Evolutionary conservation across 768 basidiomycete species (phyloP).

Genomic region (Coprinopsis marcescibilis): DNA sequence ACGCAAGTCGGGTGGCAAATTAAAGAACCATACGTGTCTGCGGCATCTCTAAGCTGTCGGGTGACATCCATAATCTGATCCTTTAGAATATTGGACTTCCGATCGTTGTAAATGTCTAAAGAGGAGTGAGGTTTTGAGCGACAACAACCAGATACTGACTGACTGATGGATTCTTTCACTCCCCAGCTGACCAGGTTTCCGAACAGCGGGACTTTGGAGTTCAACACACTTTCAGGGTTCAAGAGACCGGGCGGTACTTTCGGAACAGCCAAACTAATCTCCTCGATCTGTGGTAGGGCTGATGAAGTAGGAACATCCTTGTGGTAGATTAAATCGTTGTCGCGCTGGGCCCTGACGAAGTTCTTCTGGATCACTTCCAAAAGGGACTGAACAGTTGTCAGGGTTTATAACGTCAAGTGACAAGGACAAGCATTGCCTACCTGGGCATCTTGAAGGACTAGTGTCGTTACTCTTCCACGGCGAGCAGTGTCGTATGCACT

Average conservation of each 20-base stretch:
- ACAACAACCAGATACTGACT: constrained; percentile 19
- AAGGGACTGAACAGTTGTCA: constrained; percentile 53
- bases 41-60: constrained; percentile 55
- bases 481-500: constrained; percentile 64
- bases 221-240: constrained; percentile 53
- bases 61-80: constrained; percentile 59
- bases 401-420: background rate
- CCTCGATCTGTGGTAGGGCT: constrained; percentile 57
- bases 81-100: constrained; percentile 64
- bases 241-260: constrained; percentile 48
- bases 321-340: constrained; percentile 96
- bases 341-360: constrained; percentile 69
- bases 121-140: background rate
- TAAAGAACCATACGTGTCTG: constrained; percentile 46
- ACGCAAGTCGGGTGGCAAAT: background rate
- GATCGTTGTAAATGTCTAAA: constrained; percentile 80
- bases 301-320: constrained; percentile 73
- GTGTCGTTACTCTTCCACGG: constrained; percentile 51
- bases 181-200: constrained; percentile 78
- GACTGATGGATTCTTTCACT: constrained; percentile 84
- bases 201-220: constrained; percentile 58
- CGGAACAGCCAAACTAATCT: constrained; percentile 60
- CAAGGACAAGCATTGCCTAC: constrained; percentile 33
- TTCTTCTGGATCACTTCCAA: constrained; percentile 64
- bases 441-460: constrained; percentile 76